Conservation (phyloP, 129 eudicot species). For the Heracleum sosnowskyi region DNA sequence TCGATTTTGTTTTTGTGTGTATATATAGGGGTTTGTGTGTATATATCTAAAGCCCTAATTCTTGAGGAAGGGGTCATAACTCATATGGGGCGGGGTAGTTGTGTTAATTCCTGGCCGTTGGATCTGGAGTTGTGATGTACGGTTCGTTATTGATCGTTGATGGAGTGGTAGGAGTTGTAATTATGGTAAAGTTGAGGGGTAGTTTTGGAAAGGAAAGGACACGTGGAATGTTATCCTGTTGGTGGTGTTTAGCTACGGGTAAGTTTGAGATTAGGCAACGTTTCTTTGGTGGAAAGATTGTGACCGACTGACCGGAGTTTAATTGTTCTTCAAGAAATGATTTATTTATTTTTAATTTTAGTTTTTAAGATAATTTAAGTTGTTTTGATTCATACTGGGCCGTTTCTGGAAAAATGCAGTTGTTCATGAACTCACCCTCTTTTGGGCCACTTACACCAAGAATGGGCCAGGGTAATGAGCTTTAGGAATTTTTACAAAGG, state of each 20-base stretch:
- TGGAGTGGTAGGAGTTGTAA: neutral
- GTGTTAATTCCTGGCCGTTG: conserved; percentile 8
- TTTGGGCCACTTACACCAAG: neutral
- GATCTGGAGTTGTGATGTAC: neutral
- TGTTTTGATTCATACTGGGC: too few relatives aligned
- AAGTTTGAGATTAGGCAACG: neutral
- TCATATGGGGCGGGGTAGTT: conserved; percentile 1
- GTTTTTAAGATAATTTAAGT: too few relatives aligned
- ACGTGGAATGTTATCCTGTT: conserved; percentile 7
- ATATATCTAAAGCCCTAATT: conserved; percentile 32
- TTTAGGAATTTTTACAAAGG: too few relatives aligned
- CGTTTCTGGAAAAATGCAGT: too few relatives aligned
- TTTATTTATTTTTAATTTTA: too few relatives aligned
- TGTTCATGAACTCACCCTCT: neutral
- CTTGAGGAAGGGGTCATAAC: conserved; percentile 12
- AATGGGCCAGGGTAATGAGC: neutral
- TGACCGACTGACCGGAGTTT: neutral
- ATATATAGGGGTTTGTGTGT: conserved; percentile 16
- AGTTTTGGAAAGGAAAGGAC: conserved; percentile 1
- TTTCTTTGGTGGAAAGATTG: neutral
- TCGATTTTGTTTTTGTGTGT: neutral
- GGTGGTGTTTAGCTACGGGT: neutral
- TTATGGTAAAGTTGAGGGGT: neutral
- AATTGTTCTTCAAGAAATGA: neutral
- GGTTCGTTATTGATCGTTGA: conserved; percentile 16